Evolutionary conservation across 805 yeast genomes (phyloP), one percentile per base, ranked within the genome.

Genomic region (Wickerhamomyces ciferrii): DNA sequence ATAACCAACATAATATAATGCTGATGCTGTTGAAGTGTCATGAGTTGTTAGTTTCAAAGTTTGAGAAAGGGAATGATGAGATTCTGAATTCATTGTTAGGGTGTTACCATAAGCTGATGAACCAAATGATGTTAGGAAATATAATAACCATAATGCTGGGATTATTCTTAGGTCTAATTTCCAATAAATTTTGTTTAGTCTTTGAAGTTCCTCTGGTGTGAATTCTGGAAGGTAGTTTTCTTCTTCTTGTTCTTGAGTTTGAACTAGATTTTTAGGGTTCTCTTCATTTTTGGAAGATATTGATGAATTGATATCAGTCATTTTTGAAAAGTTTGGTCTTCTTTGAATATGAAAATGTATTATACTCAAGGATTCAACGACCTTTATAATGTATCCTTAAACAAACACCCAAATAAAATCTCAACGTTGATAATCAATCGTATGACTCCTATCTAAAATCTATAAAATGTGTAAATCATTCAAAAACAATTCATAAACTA

Each of bases 91-190:
- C 96, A 87, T 87, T 8, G 96, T 87, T 48, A 87, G 70, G 0
- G 96, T 76, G 50, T 81, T 77, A 51, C 95, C 96, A 56, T 84
- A 88, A 17, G 87, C 86, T 27, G 80, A 79, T 4, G 81, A 72
- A 1, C 94, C 95, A 61, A 84, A 87, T 1, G 95, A 86, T 1
- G 90, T 79, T 44, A 88, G 67, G 58, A 87, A 87, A 61, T 87
- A 87, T 42, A 87, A 66, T 40, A 79, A 69, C 96, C 96, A 87
- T 47, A 87, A 68, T 0, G 92, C 90, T 3, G 96, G 95, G 48
- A 87, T 83, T 56, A 87, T 85, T 44, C 95, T 71, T 41, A 61
- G 59, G 59, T 87, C 96, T 21, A 87, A 68, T 55, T 76, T 79
- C 43, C 84, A 62, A 61, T 87, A 83, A 32, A 81, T 69, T 37